Evolutionary conservation across 768 basidiomycete genomes (phyloP), one percentile per base, ranked within the genome.

Genomic region (Boletus pseudopeckii): DNA sequence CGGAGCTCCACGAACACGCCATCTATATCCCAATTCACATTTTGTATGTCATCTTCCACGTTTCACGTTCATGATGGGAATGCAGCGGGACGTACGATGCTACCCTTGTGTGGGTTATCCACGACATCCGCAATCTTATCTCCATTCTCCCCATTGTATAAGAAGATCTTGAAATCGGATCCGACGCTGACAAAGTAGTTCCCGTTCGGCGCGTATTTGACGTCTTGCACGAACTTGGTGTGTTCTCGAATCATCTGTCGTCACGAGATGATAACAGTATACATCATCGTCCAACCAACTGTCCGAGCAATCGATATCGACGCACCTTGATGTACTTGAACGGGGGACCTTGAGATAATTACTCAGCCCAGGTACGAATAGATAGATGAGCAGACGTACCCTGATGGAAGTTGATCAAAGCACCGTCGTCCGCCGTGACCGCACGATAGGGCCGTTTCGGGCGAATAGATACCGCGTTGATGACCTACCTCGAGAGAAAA

Each of bases 111-210:
- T 4, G 82, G 79, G 56, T 67, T 79, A 51, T 87, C 85, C 13
- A 79, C 77, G 47, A 94, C 64, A 60, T 92, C 90, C 17, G 75
- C 78, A 20, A 87, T 58, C 4, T 83, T 84, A 26, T 96, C 90
- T 1, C 94, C 95, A 2, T 82, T 85, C 69, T 89, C 88, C 26
- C 96, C 96, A 52, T 95, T 91, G 66, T 95, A 96, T 13, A 98
- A 63, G 74, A 97, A 90, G 20, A 90, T 72, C 74, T 88, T 96
- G 30, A 78, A 80, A 68, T 98, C 96, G 6, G 90, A 88, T 20
- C 92, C 96, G 34, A 90, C 92, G 53, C 91, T 93, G 14, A 83
- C 88, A 64, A 98, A 95, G 40, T 84, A 74, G 39, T 87, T 82
- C 2, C 96, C 96, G 9, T 86, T 86, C 0, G 85, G 84, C 0